Base-by-base conservation (phyloP, 306 rosid species). In the Myrica gale region DNA sequence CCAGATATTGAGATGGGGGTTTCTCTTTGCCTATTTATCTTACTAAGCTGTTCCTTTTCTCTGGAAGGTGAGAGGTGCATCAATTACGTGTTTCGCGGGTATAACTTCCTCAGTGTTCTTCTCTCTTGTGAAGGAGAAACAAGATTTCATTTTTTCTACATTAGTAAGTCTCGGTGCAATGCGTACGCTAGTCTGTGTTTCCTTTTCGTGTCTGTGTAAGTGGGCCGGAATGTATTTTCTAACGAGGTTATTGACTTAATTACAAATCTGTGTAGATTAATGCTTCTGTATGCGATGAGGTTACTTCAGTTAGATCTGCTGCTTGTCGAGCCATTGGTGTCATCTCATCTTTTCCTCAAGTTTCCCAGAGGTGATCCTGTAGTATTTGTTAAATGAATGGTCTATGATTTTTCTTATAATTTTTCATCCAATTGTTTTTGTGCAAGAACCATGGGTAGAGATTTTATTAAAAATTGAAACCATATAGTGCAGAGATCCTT, bases 261-360 rank as follows among this genome's bases (percentile, higher is more conserved):
- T 60, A 76, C 37, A 55, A 78, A 79, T 43, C 74, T 76, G 80
- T 80, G 72, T 83, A 95, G 98, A 82, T 85, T 68, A 78, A 69
- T 74, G 93, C 93, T 37, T 92, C 97, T 20, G 32, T 85, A 26
- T 66, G 75, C 17, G 96, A 90, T 54, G 85, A 85, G 74, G 92
- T 83, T 52, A 85, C 99, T 48, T 86, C 92, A 9, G 99, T 95
- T 81, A 89, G 93, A 80, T 88, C 97, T 81, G 90, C 97, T 85
- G 92, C 97, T 66, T 92, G 99, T 90, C 92, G 99, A 73, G 99
- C 99, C 79, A 85, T 92, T 79, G 99, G 99, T 54, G 84, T 95
- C 87, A 86, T 92, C 82, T 87, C 99, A 61, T 90, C 93, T 84
- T 90, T 95, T 86, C 96, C 92, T 63, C 90, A 88, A 87, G 90